phyloP scores from a whole-genome alignment of 805 yeast species.

The Hanseniaspora clermontiae region DNA sequence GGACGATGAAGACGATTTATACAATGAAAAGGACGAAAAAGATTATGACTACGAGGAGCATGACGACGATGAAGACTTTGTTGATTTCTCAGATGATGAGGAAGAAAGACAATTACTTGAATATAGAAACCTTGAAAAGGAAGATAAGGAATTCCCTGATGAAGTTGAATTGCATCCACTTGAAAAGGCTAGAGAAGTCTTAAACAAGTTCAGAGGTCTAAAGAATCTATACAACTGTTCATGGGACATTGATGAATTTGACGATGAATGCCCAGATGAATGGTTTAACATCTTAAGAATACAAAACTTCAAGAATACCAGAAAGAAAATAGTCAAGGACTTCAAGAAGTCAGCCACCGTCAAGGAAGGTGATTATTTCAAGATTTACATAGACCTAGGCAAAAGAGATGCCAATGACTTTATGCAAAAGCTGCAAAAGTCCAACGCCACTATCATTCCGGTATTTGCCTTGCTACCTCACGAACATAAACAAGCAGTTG shows the following conservation, averaged over 20 bases:
- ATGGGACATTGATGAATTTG: slow-evolving; percentile 82
- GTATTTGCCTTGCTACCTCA: slow-evolving; percentile 67
- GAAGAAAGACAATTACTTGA: slow-evolving; percentile 63
- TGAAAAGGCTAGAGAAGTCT: slow-evolving; percentile 61
- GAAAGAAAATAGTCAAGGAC: slow-evolving; percentile 54
- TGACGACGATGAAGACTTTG: slow-evolving; percentile 44
- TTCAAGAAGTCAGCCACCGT: slow-evolving; percentile 35
- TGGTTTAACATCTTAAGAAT: slow-evolving; percentile 68
- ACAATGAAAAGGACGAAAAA: slow-evolving; percentile 25
- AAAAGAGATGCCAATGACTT: slow-evolving; percentile 22
- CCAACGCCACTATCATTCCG: slow-evolving; percentile 40
- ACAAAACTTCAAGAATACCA: slow-evolving; percentile 63
- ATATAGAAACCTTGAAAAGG: slow-evolving; percentile 58
- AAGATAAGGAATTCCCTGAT: slow-evolving; percentile 89
- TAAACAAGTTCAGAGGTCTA: slow-evolving; percentile 73
- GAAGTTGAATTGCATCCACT: slow-evolving; percentile 75
- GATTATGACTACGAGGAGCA: slow-evolving; percentile 34
- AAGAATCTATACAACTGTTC: slow-evolving; percentile 65
- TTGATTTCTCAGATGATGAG: slow-evolving; percentile 68
- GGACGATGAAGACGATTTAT: slow-evolving; percentile 19
- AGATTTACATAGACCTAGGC: slow-evolving; percentile 49
- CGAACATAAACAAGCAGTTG: slow-evolving; percentile 75
- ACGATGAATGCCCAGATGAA: slow-evolving; percentile 59
- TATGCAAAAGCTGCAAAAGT: slow-evolving; percentile 34
- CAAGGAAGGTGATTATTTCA: slow-evolving; percentile 52